phyloP scores from a whole-genome alignment of 2,329 filamentous ascomycete species.

The Rhinocladiella mackenziei region DNA sequence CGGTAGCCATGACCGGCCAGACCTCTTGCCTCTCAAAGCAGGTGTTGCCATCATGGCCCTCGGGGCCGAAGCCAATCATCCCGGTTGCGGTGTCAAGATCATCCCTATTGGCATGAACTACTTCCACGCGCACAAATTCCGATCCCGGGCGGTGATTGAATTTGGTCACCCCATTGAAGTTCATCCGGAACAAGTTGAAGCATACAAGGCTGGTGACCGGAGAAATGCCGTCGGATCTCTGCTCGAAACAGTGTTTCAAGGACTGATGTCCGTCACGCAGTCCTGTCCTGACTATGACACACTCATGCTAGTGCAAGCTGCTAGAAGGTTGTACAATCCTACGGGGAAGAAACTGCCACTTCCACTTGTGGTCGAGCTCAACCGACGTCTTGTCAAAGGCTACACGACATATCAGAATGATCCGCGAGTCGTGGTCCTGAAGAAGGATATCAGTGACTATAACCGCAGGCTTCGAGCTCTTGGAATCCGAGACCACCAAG shows the following conservation, averaged over 20 bases:
- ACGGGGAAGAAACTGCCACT: slow-evolving; percentile 90
- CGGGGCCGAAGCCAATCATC: slow-evolving; percentile 78
- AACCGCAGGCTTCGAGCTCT: slow-evolving; percentile 82
- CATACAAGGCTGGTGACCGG: slow-evolving; percentile 77
- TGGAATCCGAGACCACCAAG: slow-evolving; percentile 87
- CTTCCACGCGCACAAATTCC: slow-evolving; percentile 98
- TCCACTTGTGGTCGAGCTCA: slow-evolving; percentile 89
- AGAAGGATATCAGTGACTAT: slow-evolving; percentile 73
- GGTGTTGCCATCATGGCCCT: slow-evolving; percentile 98
- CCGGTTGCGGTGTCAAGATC: slow-evolving; percentile 85
- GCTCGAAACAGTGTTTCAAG: slow-evolving; percentile 80
- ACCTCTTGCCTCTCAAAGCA: slow-evolving; percentile 87
- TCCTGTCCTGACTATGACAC: slow-evolving; percentile 93
- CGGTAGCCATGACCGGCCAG: slow-evolving; percentile 89
- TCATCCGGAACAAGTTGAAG: slow-evolving; percentile 72
- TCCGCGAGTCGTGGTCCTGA: slow-evolving; percentile 71
- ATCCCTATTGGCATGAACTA: slow-evolving; percentile 99
- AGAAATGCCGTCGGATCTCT: slow-evolving; percentile 82
- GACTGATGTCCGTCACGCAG: slow-evolving; percentile 82
- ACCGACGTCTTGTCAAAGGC: slow-evolving; percentile 82
- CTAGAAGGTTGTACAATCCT: slow-evolving; percentile 86
- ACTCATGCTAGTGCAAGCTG: slow-evolving; percentile 91
- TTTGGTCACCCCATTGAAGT: slow-evolving; percentile 89
- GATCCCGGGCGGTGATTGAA: slow-evolving; percentile 90
- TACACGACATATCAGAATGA: slow-evolving; percentile 93